Evolutionary conservation across 2,329 filamentous ascomycete genomes (phyloP).

Genomic region (Orbilia quercus): DNA sequence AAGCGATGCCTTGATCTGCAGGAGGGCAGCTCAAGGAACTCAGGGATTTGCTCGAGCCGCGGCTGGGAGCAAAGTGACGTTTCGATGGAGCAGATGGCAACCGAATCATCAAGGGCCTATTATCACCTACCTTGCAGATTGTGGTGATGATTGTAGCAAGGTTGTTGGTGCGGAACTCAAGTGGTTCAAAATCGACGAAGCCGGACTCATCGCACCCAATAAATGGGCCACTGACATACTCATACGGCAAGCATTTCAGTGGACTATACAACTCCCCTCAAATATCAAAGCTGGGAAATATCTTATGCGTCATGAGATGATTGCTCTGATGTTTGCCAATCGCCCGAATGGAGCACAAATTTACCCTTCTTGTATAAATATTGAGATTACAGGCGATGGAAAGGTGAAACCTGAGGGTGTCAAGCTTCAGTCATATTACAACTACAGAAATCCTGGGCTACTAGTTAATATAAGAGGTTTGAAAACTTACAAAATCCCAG

Average conservation of each 20-base stretch:
- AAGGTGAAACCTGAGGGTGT: constrained; percentile 58
- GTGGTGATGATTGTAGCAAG: constrained; percentile 63
- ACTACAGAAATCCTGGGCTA: constrained; percentile 53
- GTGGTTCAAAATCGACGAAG: constrained; percentile 66
- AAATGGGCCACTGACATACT: constrained; percentile 66
- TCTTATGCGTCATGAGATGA: constrained; percentile 69
- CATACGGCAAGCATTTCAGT: constrained; percentile 67
- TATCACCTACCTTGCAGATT: constrained; percentile 66
- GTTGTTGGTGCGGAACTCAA: constrained; percentile 64
- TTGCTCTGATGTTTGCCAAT: constrained; percentile 63
- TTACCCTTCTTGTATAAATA: constrained; percentile 68
- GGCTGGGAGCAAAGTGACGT: constrained; percentile 65
- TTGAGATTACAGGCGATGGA: constrained; percentile 64
- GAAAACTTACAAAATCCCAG: constrained; percentile 57
- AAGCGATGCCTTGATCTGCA: constrained; percentile 67
- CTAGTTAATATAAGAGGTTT: constrained; percentile 53
- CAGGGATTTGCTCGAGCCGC: constrained; percentile 64
- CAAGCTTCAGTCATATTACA: constrained; percentile 63
- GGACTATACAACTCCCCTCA: constrained; percentile 63
- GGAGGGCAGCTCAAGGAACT: constrained; percentile 64
- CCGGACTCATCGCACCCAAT: constrained; percentile 61
- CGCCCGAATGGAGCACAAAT: constrained; percentile 66
- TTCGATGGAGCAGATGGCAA: constrained; percentile 68
- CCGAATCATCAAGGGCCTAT: constrained; percentile 66
- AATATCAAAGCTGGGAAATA: constrained; percentile 64